These are phyloP conservation scores for Xanthoceras sorbifolium DNA, from an alignment of 345 rosid species.

Conservation along the genomic window DNA sequence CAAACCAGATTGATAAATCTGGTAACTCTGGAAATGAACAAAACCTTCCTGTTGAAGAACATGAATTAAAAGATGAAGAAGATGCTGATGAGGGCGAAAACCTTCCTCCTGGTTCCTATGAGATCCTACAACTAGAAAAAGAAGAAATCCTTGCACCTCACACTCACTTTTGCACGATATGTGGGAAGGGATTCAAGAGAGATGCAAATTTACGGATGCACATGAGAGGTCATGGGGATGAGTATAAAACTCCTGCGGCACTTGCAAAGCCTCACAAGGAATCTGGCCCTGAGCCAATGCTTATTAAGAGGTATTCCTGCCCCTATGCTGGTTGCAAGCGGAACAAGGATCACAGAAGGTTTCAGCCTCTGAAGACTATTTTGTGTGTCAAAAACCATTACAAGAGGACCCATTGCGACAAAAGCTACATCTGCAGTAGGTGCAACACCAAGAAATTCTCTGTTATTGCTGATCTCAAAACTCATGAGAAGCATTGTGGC, in stretches of 20 bases:
- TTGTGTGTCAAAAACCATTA: conserved; percentile 94
- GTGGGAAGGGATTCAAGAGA: conserved; percentile 98
- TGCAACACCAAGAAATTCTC: conserved; percentile 97
- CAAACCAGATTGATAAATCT: conserved; percentile 41
- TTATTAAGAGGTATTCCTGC: conserved; percentile 91
- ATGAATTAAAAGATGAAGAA: conserved; percentile 86
- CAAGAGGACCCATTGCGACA: conserved; percentile 96
- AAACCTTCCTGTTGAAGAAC: conserved; percentile 57
- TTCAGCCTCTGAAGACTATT: conserved; percentile 92
- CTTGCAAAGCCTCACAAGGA: conserved; percentile 89
- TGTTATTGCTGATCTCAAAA: conserved; percentile 91
- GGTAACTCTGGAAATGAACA: conserved; percentile 36
- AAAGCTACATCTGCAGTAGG: conserved; percentile 83
- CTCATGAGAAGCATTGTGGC: conserved; percentile 99
- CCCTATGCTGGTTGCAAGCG: conserved; percentile 93
- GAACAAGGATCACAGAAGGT: conserved; percentile 94
- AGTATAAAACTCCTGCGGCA: conserved; percentile 93
- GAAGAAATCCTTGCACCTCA: conserved; percentile 99
- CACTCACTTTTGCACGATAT: conserved; percentile 90
- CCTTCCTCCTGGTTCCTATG: conserved; percentile 91
- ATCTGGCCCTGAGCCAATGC: conserved; percentile 57
- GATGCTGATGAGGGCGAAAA: conserved; percentile 91
- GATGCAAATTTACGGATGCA: conserved; percentile 98
- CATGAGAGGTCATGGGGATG: conserved; percentile 99
- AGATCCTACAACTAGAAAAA: conserved; percentile 88